A percentile compares a stretch with the other conserved stretches of the same genome.
These are phyloP conservation scores for Wickerhamomyces subpelliculosus DNA, from an alignment of 805 yeast species.

Conservation along the genomic window DNA sequence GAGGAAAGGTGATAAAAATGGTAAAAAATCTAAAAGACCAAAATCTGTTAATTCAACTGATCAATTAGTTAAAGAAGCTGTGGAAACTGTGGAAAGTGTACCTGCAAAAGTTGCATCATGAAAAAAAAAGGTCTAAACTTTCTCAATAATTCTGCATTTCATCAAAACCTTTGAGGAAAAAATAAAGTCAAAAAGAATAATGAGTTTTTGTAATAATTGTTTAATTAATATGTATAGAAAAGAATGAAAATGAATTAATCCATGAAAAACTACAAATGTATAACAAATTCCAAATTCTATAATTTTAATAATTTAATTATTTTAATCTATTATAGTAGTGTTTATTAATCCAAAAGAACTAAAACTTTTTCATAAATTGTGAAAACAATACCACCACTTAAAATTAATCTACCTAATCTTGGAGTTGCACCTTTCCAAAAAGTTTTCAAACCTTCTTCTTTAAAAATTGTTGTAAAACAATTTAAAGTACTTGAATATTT, in stretches of 20 bases:
- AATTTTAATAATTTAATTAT: not conserved
- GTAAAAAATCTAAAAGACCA: constrained; percentile 29
- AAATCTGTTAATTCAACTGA: constrained; percentile 18
- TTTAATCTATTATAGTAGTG: not conserved
- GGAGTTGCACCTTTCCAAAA: constrained; percentile 99
- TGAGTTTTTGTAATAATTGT: no score
- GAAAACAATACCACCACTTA: constrained; percentile 96
- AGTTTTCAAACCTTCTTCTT: constrained; percentile 81
- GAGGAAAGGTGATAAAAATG: constrained; percentile 36
- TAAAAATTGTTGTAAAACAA: constrained; percentile 75
- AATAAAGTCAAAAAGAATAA: no score
- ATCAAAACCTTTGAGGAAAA: no score
- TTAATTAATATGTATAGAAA: no score
- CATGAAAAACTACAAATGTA: not conserved
- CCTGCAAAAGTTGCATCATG: not conserved
- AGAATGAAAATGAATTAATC: no score
- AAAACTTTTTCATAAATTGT: constrained; percentile 92
- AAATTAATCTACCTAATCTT: constrained; percentile 80
- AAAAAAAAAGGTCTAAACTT: no score
- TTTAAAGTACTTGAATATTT: constrained; percentile 69
- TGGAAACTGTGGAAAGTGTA: not conserved
- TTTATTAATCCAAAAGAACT: constrained; percentile 23
- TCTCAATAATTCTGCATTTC: no score
- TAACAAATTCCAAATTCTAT: not conserved
- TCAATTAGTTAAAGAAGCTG: constrained; percentile 1